Evolutionary conservation across 2,329 filamentous ascomycete species (phyloP).

Genomic region (Ceratocystiopsis sp.): DNA sequence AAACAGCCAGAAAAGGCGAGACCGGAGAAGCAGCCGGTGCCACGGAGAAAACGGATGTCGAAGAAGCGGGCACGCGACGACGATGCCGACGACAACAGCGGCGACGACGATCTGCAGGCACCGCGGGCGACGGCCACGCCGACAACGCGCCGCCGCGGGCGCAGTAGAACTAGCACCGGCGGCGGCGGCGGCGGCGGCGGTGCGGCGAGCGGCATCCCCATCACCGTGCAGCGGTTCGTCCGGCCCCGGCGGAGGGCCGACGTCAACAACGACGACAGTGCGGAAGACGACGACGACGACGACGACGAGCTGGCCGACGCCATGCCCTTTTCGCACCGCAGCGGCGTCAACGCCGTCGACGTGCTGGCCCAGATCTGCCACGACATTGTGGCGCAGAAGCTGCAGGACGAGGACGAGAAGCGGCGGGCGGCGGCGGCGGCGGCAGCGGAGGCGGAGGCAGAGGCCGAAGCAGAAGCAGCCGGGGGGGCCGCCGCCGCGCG

Average conservation of each 20-base stretch:
- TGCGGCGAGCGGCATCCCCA: constrained; percentile 27
- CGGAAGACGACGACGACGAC: background rate
- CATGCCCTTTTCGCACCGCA: constrained; percentile 34
- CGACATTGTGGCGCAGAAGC: constrained; percentile 35
- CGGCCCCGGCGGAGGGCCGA: constrained; percentile 14
- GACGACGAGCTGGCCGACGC: constrained; percentile 27
- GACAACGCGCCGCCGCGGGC: too few relatives aligned
- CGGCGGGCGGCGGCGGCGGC: constrained; percentile 1
- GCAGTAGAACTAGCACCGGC: too few relatives aligned
- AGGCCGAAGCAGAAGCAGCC: constrained; percentile 23
- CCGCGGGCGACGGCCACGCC: too few relatives aligned
- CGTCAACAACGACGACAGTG: background rate
- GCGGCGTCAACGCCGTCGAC: constrained; percentile 44
- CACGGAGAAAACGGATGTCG: constrained; percentile 14
- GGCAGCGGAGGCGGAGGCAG: constrained; percentile 10
- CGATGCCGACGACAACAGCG: constrained; percentile 11
- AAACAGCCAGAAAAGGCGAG: constrained; percentile 6
- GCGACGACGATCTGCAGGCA: background rate
- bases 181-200: background rate
- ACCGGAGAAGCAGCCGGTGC: constrained; percentile 3
- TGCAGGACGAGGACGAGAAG: constrained; percentile 30
- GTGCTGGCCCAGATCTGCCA: constrained; percentile 45
- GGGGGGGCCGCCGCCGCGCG: constrained; percentile 25
- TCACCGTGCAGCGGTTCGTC: constrained; percentile 46
- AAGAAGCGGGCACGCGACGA: constrained; percentile 5